These are phyloP conservation scores for Trifolium subterraneum DNA, from an alignment of 306 rosid species.

Conservation along the genomic window DNA sequence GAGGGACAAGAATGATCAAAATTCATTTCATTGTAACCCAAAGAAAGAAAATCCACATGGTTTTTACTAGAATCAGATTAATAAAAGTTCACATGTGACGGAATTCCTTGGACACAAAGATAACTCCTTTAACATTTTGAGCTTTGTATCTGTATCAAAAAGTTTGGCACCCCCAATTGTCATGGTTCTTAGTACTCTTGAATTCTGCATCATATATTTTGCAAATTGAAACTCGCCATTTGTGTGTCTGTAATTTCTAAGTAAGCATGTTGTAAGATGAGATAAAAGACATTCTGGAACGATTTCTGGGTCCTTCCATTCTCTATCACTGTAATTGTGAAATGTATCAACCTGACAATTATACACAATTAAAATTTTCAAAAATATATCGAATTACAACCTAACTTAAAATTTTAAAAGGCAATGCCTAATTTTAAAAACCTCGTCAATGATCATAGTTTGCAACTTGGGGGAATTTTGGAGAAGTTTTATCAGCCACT, in stretches of 20 bases:
- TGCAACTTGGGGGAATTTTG: background rate
- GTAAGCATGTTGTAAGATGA: background rate
- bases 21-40: too few species aligned
- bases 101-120: too few species aligned
- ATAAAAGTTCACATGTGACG: too few species aligned
- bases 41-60: too few species aligned
- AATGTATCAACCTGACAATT: background rate
- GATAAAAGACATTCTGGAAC: background rate
- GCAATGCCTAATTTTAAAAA: background rate
- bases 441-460: background rate
- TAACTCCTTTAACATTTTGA: background rate
- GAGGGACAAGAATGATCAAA: too few species aligned
- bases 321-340: too few species aligned
- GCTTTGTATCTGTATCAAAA: background rate
- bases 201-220: background rate
- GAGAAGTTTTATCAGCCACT: background rate
- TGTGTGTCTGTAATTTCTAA: background rate
- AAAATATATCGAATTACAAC: background rate
- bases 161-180: background rate
- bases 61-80: too few species aligned
- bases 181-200: background rate
- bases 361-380: background rate
- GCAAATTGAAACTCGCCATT: conserved; percentile 8
- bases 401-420: background rate
- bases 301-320: background rate